A percentile compares a stretch with the other conserved stretches of the same genome.
phyloP scores from a whole-genome alignment of 495 filamentous ascomycete genomes.

The Podospora sp. region DNA sequence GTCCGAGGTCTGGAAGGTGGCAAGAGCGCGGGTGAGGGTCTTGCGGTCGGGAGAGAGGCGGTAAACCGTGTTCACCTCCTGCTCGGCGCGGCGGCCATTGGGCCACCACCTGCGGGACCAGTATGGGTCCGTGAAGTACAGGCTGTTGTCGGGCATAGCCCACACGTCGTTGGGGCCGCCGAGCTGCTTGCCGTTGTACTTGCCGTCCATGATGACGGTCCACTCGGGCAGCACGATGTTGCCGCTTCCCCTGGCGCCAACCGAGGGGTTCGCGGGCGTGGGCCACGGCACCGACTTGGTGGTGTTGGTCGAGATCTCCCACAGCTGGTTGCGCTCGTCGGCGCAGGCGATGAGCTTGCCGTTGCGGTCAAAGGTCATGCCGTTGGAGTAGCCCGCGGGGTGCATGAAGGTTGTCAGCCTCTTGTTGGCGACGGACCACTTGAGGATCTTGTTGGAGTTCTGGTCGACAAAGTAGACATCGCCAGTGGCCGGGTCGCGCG shows the following conservation, averaged over 20 bases:
- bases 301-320: slow-evolving; percentile 24
- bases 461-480: slow-evolving; percentile 28
- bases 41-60: slow-evolving; percentile 24
- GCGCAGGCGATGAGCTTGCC: slow-evolving; percentile 25
- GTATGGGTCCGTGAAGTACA: slow-evolving; percentile 25
- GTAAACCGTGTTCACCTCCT: slow-evolving; percentile 25
- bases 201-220: slow-evolving; percentile 26
- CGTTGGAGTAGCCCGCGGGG: slow-evolving; percentile 25
- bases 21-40: slow-evolving; percentile 22
- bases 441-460: slow-evolving; percentile 27
- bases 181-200: slow-evolving; percentile 27
- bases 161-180: slow-evolving; percentile 26
- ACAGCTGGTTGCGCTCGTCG: slow-evolving; percentile 28
- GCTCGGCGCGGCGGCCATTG: slow-evolving; percentile 9
- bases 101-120: slow-evolving; percentile 26
- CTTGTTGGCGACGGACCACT: slow-evolving; percentile 19
- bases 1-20: slow-evolving; percentile 20
- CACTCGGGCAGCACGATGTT: slow-evolving; percentile 26
- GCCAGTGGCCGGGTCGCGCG: slow-evolving; percentile 25
- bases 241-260: slow-evolving; percentile 21
- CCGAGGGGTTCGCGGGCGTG: slow-evolving; percentile 16
- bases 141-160: slow-evolving; percentile 24
- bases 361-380: slow-evolving; percentile 25
- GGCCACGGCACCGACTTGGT: slow-evolving; percentile 23
- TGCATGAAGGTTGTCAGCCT: slow-evolving; percentile 23